phyloP scores from a whole-genome alignment of 163 green algal species.

The Coccomyxa subellipsoidea region DNA sequence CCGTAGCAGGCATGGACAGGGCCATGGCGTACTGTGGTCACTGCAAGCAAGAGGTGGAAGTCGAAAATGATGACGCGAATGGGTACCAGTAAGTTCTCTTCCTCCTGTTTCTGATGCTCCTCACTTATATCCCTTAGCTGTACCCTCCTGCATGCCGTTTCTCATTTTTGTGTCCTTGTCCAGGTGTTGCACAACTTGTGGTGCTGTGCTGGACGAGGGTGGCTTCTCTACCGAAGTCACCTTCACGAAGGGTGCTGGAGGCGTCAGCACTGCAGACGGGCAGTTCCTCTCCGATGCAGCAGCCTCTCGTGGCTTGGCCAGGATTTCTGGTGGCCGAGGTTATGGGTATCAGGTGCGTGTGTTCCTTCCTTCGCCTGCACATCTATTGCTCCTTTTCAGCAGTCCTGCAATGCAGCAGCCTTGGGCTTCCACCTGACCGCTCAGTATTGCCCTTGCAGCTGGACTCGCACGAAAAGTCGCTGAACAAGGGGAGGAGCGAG shows the following conservation, averaged over 20 bases:
- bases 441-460: constrained; percentile 31
- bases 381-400: no score
- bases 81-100: constrained; percentile 16
- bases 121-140: no score
- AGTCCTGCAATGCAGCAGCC: neutral
- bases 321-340: constrained; percentile 59
- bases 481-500: constrained; percentile 72
- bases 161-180: neutral
- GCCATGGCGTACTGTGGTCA: constrained; percentile 19
- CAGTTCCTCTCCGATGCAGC: constrained; percentile 70
- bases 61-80: constrained; percentile 13
- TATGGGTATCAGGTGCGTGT: constrained; percentile 49
- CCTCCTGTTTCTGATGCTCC: no score
- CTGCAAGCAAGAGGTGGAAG: constrained; percentile 20
- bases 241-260: constrained; percentile 83
- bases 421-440: no score
- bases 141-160: constrained; percentile 64
- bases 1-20: neutral
- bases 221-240: constrained; percentile 82
- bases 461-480: constrained; percentile 81
- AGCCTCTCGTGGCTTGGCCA: constrained; percentile 49
- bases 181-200: constrained; percentile 80
- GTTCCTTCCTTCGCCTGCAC: no score
- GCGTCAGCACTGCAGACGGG: constrained; percentile 65
- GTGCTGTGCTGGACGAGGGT: constrained; percentile 81